phyloP scores from a whole-genome alignment of 2,329 filamentous ascomycete species.

The Fusarium domesticum region DNA sequence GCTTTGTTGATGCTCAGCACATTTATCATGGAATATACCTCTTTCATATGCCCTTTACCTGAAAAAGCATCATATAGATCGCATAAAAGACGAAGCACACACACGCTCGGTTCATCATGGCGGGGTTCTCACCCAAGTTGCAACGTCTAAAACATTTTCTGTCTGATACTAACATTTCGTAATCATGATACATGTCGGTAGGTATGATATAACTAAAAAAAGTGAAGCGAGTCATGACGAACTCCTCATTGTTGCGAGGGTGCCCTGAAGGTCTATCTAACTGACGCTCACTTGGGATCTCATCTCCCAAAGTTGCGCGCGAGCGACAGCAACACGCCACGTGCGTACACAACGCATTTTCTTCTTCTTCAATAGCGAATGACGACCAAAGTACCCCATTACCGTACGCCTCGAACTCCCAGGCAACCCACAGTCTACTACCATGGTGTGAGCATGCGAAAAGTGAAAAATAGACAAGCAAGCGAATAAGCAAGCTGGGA shows the following conservation, averaged over 20 bases:
- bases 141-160: neutral
- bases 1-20: conserved; percentile 22
- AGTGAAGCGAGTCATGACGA: neutral
- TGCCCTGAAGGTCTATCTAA: neutral
- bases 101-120: too few species aligned
- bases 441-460: conserved; percentile 14
- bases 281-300: neutral
- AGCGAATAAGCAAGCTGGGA: conserved; percentile 7
- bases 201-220: neutral
- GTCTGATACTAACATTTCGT: conserved; percentile 5
- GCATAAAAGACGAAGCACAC: conserved; percentile 12
- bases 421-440: conserved; percentile 23
- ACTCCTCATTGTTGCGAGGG: neutral
- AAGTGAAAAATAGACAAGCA: conserved; percentile 22
- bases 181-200: conserved; percentile 12
- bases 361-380: neutral
- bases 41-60: conserved; percentile 27
- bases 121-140: neutral
- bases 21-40: conserved; percentile 28
- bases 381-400: conserved; percentile 15
- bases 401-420: conserved; percentile 33
- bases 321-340: too few species aligned
- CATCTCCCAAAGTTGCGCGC: neutral
- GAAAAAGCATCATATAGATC: too few species aligned
- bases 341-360: too few species aligned